A percentile compares a stretch with the other conserved stretches of the same genome.
phyloP scores from a whole-genome alignment of 1,284 basidiomycete genomes.

The Ustilago tritici region DNA sequence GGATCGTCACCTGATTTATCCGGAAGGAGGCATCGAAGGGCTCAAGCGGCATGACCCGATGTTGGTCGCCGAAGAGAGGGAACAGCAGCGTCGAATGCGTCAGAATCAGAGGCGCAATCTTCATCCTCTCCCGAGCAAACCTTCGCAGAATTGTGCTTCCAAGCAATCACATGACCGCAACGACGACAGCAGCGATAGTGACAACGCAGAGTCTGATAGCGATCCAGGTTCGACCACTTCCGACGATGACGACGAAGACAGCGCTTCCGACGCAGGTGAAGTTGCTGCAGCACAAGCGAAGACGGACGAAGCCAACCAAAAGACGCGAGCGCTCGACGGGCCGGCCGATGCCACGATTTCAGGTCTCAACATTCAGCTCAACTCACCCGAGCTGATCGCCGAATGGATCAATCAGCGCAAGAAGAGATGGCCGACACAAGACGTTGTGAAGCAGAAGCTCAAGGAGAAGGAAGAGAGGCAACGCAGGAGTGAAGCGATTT shows the following conservation, averaged over 20 bases:
- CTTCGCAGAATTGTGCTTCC: not conserved
- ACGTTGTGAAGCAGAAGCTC: slow-evolving; percentile 57
- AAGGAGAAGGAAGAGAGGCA: slow-evolving; percentile 46
- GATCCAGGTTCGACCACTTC: not conserved
- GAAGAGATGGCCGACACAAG: slow-evolving; percentile 64
- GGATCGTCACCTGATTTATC: slow-evolving; percentile 65
- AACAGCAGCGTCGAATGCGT: slow-evolving; percentile 36
- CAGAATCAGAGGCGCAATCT: slow-evolving; percentile 25
- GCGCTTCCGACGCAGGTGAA: slow-evolving; percentile 9
- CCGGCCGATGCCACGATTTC: slow-evolving; percentile 61
- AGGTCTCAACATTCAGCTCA: slow-evolving; percentile 66
- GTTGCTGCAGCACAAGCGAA: not conserved
- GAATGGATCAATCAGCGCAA: slow-evolving; percentile 67
- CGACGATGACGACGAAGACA: slow-evolving; percentile 11
- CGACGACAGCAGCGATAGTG: slow-evolving; percentile 1
- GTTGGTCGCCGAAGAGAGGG: slow-evolving; percentile 58
- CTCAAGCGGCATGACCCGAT: slow-evolving; percentile 63
- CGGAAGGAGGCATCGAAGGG: slow-evolving; percentile 62
- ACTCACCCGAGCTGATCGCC: slow-evolving; percentile 65
- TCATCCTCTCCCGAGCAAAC: slow-evolving; percentile 27
- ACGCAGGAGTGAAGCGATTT: slow-evolving; percentile 34
- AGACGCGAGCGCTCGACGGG: slow-evolving; percentile 48
- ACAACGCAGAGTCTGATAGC: not conserved
- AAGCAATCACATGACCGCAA: not conserved
- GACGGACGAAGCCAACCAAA: slow-evolving; percentile 4